Evolutionary conservation across 2,329 filamentous ascomycete species (phyloP), one percentile per base, ranked within the genome.

Genomic region (Dactylonectria macrodidyma): DNA sequence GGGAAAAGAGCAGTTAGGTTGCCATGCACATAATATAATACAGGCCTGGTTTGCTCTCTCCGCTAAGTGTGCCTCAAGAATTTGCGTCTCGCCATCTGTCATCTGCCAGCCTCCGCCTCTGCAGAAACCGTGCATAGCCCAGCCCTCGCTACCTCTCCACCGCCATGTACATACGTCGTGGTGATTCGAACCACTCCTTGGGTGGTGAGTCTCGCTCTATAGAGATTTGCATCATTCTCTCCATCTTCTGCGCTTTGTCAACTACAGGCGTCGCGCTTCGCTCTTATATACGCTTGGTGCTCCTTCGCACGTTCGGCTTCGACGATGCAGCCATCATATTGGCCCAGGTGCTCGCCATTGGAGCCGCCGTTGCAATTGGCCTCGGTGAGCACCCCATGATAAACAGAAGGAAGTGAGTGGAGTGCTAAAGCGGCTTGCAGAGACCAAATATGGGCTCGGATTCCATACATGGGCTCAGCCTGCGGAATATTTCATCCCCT

Each of bases 401-500:
- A 5, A 12, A 9, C 0, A 33, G 1, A 11, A 2, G 0, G 7
- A 54, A n/a, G 4, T 36, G 2, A 5, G 2, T 22, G 10, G 22
- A 22, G 3, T 33, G 3, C 62, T 70, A 3, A 70, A 11, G 0
- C 1, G 0, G 0, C 14, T 0, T 30, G 0, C 3, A 70, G 68
- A 70, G 7, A 70, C 57, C 11, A 67, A 48, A 9, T 70, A 64
- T 41, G 68, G 68, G 6, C 47, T 70, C 1, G 68, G 68, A 1
- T 51, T 70, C 33, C 68, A 70, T 3, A 70, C 67, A 2, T 63
- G 50, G 50, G 67, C 64, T 2, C 68, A 70, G 11, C 46, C 67
- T 0, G 9, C 30, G 14, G 26, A 24, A 3, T 24, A 66, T 12
- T 60, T 50, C 12, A 14, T 70, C 5, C 44, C 67, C 5, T 70